phyloP scores from a whole-genome alignment of 2,329 filamentous ascomycete genomes.

The Paracoccidioides brasiliensis region DNA sequence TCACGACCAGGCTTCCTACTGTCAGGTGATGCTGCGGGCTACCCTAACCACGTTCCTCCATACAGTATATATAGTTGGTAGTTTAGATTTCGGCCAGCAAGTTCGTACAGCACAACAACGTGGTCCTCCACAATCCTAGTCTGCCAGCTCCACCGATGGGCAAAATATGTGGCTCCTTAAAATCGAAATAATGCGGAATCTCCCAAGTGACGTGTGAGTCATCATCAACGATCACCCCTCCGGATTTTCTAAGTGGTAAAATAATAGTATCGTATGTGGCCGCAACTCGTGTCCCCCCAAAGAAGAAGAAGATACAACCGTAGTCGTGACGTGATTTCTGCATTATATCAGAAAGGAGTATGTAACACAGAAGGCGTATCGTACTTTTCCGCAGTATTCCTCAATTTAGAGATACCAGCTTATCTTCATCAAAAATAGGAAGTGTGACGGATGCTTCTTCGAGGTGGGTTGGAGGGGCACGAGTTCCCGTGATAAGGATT shows the following conservation, averaged over 20 bases:
- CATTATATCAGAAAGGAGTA: not conserved
- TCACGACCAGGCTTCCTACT: not conserved
- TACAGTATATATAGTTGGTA: no score
- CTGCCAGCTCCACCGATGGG: not conserved
- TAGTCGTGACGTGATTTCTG: not conserved
- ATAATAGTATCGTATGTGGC: not conserved
- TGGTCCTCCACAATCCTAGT: not conserved
- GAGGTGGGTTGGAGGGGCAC: not conserved
- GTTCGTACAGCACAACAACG: no score
- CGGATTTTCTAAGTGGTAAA: not conserved
- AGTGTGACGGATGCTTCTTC: not conserved
- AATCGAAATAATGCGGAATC: not conserved
- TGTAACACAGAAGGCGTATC: not conserved
- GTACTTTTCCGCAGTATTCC: not conserved
- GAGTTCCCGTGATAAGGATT: no score
- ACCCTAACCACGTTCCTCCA: no score
- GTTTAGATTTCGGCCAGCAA: no score
- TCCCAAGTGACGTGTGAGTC: not conserved
- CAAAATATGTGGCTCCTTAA: not conserved
- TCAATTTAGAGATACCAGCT: not conserved
- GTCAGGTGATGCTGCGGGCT: no score
- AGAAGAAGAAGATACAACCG: not conserved
- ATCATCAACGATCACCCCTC: not conserved
- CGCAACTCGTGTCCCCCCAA: not conserved
- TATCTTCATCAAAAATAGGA: not conserved